Base-by-base conservation (phyloP, 2,329 filamentous ascomycete genomes). In the Pestalotiopsis sp. region DNA sequence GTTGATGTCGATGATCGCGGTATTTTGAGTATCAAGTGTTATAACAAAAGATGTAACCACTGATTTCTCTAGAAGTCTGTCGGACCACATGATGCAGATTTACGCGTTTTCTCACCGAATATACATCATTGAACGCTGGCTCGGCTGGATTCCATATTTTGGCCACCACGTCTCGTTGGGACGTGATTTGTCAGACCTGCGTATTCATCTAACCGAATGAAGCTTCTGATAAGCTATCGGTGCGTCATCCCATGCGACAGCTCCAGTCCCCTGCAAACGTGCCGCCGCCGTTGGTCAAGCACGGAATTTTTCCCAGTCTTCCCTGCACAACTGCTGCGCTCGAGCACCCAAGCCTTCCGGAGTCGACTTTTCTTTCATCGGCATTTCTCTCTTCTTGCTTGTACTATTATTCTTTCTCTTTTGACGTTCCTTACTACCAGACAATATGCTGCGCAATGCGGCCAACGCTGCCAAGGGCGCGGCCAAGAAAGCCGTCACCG, bases 401-500 rank as follows among this genome's bases (percentile, higher is more conserved):
- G 41, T 38, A 45, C 38, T 65, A 27, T 65, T 20, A 13, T 49
- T 45, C 27, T 52, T 49, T 65, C 38, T n/a, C 9, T 13, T 40
- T 49, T 65, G 4, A 65, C n/a, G 14, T 41, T 63, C 60, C 36
- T 20, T 65, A 27, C 23, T 41, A 17, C 13, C 4, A 41, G 13
- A 27, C 40, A 66, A 64, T 25, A 69, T 70, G 69, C 65, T 68
- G 23, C 65, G 79, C 68, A 68, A 89, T 89, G 87, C 78, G 87
- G 74, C 85, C 71, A 87, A 85, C 72, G 80, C 80, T 56, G 80
- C 80, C 69, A 84, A 83, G 73, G 77, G 80, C 59, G 82, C 84
- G 66, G 83, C 86, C 65, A 85, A 84, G 74, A 88, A 84, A 74
- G 92, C 93, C 64, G 89, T 95, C 61, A 94, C 93, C 20, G 92